Base-by-base conservation (phyloP, 148 eudicot species). In the Camellia granthamiana region DNA sequence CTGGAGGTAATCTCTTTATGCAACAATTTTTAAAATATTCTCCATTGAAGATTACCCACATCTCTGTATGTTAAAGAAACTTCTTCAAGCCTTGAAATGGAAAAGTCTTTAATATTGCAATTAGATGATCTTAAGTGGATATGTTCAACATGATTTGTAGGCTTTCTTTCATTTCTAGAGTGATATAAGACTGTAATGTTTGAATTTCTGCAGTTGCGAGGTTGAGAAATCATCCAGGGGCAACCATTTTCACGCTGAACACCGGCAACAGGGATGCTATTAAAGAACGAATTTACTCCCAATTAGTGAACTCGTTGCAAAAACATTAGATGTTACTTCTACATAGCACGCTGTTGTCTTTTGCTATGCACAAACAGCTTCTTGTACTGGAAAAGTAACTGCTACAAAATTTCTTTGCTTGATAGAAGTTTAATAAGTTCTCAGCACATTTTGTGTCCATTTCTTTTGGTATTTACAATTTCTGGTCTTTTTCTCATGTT, bases 171-270 rank as follows among this genome's bases (percentile, higher is more conserved):
- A 44, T 58, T 21, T 49, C 43, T 69, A 2, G 3, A 2, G 3
- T 69, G 19, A 78, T 6, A 38, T 68, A 30, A 58, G 9, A 73
- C n/a, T 46, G 21, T 66, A 52, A 38, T 59, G 41, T 59, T n/a
- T 70, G 7, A 38, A 47, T 78, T 69, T 72, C 58, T 78, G 83
- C 97, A 95, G 98, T 95, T 88, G 91, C 92, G 12, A 93, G 93
- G 89, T 55, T 95, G 89, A 91, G 87, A 78, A 93, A 90, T 82
- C 93, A 93, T 88, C 90, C 97, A 44, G 94, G 91, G 64, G 91
- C 98, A n/a, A 82, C 85, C 19, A 46, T 93, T 80, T 87, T 88
- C 84, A 87, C 93, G 3, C 89, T 95, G 52, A 85, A 86, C 75
- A 74, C 80, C 42, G 83, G 76, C 58, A 93, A 89, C 85, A 84